These are phyloP conservation scores for Penicillium sp. DNA, from an alignment of 2,329 filamentous ascomycete genomes.

Conservation along the genomic window DNA sequence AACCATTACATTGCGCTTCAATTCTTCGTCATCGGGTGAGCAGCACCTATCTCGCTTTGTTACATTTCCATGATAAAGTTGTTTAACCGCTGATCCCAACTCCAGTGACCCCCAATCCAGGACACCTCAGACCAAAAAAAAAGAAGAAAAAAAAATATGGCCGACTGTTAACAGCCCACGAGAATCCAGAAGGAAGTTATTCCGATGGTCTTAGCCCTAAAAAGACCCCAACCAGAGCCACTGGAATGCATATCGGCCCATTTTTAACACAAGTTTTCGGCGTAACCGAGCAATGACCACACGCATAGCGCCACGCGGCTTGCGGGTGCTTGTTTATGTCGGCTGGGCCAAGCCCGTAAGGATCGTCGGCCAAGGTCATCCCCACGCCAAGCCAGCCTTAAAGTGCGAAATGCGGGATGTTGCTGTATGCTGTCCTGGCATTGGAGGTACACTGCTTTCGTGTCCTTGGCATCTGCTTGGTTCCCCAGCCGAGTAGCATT, in stretches of 20 bases:
- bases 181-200: background rate
- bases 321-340: slow-evolving; percentile 1
- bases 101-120: background rate
- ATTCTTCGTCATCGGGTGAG: background rate
- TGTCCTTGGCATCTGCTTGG: slow-evolving; percentile 26
- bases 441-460: slow-evolving; percentile 17
- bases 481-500: slow-evolving; percentile 14
- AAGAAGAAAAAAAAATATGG: background rate
- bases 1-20: background rate
- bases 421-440: slow-evolving; percentile 6
- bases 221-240: background rate
- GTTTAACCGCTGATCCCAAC: background rate
- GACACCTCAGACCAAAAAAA: background rate
- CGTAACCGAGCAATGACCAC: slow-evolving; percentile 8
- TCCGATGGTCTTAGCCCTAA: background rate
- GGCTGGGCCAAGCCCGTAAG: slow-evolving; percentile 13
- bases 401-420: slow-evolving; percentile 5
- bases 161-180: background rate
- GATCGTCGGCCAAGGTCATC: slow-evolving; percentile 7
- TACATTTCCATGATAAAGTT: background rate
- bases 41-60: background rate
- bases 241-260: background rate
- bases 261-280: background rate
- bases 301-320: slow-evolving; percentile 5
- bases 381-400: slow-evolving; percentile 14